Evolutionary conservation across 805 yeast species (phyloP).

Genomic region (Wickerhamiella qilinensis): DNA sequence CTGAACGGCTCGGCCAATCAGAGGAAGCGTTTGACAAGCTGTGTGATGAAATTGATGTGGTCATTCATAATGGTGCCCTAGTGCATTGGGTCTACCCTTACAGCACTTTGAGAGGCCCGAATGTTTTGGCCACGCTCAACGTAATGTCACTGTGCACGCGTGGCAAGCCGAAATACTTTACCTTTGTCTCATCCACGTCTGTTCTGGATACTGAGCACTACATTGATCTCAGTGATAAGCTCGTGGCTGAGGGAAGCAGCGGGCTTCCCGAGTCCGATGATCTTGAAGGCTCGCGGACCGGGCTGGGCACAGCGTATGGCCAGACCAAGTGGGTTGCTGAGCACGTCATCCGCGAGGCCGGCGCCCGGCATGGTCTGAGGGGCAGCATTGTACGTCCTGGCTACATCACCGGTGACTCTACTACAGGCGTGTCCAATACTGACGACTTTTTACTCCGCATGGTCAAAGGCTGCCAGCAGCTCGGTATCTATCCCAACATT

Average conservation of each 20-base stretch:
- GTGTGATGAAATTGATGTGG: slow-evolving; percentile 50
- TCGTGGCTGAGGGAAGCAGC: slow-evolving; percentile 41
- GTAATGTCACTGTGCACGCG: slow-evolving; percentile 59
- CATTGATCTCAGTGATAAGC: slow-evolving; percentile 57
- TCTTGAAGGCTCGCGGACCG: slow-evolving; percentile 62
- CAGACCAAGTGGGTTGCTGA: slow-evolving; percentile 98
- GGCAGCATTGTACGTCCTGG: slow-evolving; percentile 94
- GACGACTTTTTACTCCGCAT: slow-evolving; percentile 91
- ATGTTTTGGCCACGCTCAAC: slow-evolving; percentile 75
- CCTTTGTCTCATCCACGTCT: slow-evolving; percentile 93
- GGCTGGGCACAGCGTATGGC: slow-evolving; percentile 87
- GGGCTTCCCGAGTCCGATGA: slow-evolving; percentile 79
- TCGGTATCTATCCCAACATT: slow-evolving; percentile 76
- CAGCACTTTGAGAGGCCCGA: slow-evolving; percentile 75
- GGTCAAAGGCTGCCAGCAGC: slow-evolving; percentile 85
- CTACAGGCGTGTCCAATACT: slow-evolving; percentile 80
- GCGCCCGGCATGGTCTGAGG: slow-evolving; percentile 55
- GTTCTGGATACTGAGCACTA: slow-evolving; percentile 73
- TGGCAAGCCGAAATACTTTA: slow-evolving; percentile 73
- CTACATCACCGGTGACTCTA: slow-evolving; percentile 75
- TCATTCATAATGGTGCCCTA: slow-evolving; percentile 92
- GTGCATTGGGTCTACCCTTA: slow-evolving; percentile 99
- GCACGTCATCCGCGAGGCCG: slow-evolving; percentile 73
- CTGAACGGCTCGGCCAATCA: slow-evolving; percentile 53
- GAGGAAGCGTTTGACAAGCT: slow-evolving; percentile 42